A percentile compares a stretch with the other conserved stretches of the same genome.
Conservation (phyloP, 2,329 filamentous ascomycete genomes). For the Monilinia laxa region DNA sequence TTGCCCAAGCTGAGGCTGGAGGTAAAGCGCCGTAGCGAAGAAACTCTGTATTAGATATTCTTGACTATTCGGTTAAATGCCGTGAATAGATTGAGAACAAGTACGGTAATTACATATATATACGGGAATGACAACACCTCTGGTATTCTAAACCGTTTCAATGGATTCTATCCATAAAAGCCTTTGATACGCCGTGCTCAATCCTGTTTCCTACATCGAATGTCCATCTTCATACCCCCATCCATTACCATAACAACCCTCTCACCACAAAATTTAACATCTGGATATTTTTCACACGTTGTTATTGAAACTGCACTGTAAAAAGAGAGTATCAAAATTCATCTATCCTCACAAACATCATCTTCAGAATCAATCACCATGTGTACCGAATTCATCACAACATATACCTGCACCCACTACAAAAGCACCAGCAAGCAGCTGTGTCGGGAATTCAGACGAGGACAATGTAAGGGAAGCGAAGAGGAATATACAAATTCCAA, state of each 20-base stretch:
- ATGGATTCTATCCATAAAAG: neutral
- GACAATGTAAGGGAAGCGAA: neutral
- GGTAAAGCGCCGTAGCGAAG: neutral
- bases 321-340: neutral
- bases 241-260: neutral
- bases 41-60: neutral
- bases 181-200: neutral
- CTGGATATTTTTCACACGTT: neutral
- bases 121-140: neutral
- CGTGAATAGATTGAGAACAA: neutral
- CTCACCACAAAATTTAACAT: neutral
- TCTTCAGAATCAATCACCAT: neutral
- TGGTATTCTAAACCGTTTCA: neutral
- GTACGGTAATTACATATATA: neutral
- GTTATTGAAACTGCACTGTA: neutral
- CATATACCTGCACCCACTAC: neutral
- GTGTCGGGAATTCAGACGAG: neutral
- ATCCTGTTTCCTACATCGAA: neutral
- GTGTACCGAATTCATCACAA: neutral
- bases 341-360: neutral
- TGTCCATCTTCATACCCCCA: neutral
- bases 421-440: neutral
- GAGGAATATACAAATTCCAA: neutral
- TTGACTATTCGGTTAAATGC: neutral
- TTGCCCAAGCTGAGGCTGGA: neutral